phyloP scores from a whole-genome alignment of 257 asterid genomes.

The Ilex aquifolium region DNA sequence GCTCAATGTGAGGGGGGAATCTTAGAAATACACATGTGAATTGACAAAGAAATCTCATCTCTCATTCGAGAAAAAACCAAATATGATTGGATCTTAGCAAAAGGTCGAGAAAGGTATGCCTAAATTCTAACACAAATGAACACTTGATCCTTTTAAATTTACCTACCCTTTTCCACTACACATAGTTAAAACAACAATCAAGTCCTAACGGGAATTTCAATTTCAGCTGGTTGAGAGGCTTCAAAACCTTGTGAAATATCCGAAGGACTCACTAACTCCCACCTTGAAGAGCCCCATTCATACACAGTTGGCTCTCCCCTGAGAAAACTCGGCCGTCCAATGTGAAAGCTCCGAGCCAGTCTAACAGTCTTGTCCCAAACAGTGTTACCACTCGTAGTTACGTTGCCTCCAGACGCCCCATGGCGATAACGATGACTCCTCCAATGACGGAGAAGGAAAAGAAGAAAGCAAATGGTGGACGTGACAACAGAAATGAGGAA shows the following conservation, averaged over 20 bases:
- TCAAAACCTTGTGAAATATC: conserved; percentile 17
- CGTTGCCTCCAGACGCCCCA: neutral
- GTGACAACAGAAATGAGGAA: conserved; percentile 23
- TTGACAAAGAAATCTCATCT: no score
- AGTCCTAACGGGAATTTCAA: neutral
- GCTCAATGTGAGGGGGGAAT: no score
- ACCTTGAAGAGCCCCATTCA: conserved; percentile 1
- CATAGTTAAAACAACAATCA: neutral
- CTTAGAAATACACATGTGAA: no score
- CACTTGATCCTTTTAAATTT: no score
- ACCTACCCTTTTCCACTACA: no score
- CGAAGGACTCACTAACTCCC: conserved; percentile 16
- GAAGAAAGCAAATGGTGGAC: conserved; percentile 24
- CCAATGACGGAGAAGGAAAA: conserved; percentile 8
- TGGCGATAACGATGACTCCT: neutral
- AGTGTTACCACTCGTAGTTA: neutral
- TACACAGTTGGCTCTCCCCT: conserved; percentile 2
- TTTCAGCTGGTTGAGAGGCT: conserved; percentile 2
- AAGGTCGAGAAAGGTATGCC: no score
- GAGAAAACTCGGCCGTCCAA: neutral
- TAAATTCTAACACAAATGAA: no score
- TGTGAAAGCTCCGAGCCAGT: neutral
- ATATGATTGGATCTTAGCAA: no score
- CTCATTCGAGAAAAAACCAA: no score
- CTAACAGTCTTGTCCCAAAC: conserved; percentile 5